Conservation (phyloP, 139 green algal genomes). For the Chlorella sp. region DNA sequence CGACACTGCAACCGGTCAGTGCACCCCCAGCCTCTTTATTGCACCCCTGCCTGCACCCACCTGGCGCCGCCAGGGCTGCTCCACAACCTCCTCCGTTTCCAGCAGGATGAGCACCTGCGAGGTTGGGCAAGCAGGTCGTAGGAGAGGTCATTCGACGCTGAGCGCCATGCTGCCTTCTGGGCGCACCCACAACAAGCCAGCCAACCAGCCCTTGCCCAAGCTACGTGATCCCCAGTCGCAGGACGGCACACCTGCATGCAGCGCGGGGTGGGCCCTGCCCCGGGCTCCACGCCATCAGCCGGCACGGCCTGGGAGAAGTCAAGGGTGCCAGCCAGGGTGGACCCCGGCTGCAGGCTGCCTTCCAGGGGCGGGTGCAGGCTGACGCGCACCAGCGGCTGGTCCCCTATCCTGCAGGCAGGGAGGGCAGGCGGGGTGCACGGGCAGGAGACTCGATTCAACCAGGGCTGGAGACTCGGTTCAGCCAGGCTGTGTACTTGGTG, state of each 20-base stretch:
- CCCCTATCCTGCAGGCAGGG: conserved; percentile 45
- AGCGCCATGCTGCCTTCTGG: no score
- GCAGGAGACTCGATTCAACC: background rate
- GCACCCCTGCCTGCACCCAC: background rate
- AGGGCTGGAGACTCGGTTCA: background rate
- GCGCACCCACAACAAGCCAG: no score
- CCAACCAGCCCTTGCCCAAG: background rate
- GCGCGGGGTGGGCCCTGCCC: background rate
- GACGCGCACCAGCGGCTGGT: conserved; percentile 53
- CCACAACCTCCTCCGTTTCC: conserved; percentile 68
- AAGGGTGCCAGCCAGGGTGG: conserved; percentile 70
- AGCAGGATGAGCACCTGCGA: conserved; percentile 63
- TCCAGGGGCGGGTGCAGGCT: conserved; percentile 71
- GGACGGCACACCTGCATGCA: conserved; percentile 43
- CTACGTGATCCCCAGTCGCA: no score
- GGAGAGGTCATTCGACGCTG: background rate
- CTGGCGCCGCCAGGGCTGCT: conserved; percentile 37
- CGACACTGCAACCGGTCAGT: no score
- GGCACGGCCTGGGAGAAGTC: conserved; percentile 61
- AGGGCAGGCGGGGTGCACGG: background rate
- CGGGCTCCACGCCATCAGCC: background rate
- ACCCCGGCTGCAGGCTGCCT: conserved; percentile 64
- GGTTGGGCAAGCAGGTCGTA: background rate
- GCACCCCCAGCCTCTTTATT: no score
- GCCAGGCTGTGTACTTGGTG: background rate